Evolutionary conservation across 129 eudicot species (phyloP), one percentile per base, ranked within the genome.

Genomic region (Gnaphalium uliginosum): DNA sequence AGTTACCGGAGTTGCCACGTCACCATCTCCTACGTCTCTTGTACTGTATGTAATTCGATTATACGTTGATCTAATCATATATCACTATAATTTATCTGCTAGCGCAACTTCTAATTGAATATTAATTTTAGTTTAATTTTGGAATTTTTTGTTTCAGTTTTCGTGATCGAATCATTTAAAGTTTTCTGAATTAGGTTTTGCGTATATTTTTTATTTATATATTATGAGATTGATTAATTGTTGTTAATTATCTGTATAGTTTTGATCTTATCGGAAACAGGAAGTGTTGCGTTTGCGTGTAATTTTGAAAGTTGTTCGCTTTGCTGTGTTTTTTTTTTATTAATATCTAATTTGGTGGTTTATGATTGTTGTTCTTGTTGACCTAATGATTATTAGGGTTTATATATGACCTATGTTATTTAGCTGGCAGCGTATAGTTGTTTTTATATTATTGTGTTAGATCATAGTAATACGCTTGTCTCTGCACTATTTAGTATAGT

Each of bases 261-360:
- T 63, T 13, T 62, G 78, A 61, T 70, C 4, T 10, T 17, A 15
- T 41, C 15, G 22, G 23, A 43, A 18, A 54, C 25, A 15, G 54
- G 17, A 70, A 66, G 21, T 37, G 63, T 80, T 73, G 83, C 83
- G 83, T 80, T 80, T 80, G 83, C 79, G 83, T 73, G 83, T 58
- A 75, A 80, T 80, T 68, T 53, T 80, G 7, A 79, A 73, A 29
- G 66, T 78, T 56, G 64, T 67, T 79, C n/a, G 4, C 30, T 71
- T 67, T 57, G 50, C 18, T 64, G 65, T 50, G 72, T 26, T 18
- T 77, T 71, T 71, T 2, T 29, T 62, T 78, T 50, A 21, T 22
- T 22, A 0, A 62, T 78, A 78, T 69, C 69, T 60, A 58, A 69
- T 56, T 39, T 64, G 27, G 48, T 51, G 39, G 30, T 57, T 25